These are phyloP conservation scores for Endoconidiophora polonica DNA, from an alignment of 2,329 filamentous ascomycete species.

Conservation along the genomic window DNA sequence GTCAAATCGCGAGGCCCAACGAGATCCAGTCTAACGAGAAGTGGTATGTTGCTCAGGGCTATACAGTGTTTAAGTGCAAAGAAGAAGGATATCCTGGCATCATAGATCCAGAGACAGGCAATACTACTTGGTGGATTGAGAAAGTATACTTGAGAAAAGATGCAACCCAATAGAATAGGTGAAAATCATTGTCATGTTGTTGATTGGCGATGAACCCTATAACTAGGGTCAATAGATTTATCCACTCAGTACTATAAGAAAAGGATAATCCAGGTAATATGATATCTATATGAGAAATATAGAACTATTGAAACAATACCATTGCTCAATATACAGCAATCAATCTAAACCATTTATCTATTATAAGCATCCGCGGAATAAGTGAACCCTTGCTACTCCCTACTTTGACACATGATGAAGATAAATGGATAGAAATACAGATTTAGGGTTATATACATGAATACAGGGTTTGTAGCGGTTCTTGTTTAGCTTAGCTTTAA, in stretches of 20 bases:
- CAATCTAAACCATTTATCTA: too few species aligned
- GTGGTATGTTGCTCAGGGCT: slow-evolving; percentile 20
- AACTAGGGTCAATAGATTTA: background rate
- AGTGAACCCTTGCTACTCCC: too few species aligned
- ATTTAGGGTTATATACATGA: too few species aligned
- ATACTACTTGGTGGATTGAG: slow-evolving; percentile 9
- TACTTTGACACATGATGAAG: too few species aligned
- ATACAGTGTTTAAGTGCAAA: slow-evolving; percentile 13
- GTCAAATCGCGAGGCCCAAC: slow-evolving; percentile 16
- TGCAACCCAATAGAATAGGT: slow-evolving; percentile 4
- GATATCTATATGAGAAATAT: too few species aligned
- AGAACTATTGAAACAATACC: too few species aligned
- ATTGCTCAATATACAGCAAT: too few species aligned
- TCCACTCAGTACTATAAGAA: background rate
- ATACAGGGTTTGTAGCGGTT: too few species aligned
- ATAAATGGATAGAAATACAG: too few species aligned
- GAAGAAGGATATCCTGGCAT: slow-evolving; percentile 15
- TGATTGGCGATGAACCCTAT: background rate
- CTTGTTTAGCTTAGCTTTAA: too few species aligned
- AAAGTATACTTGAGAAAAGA: slow-evolving; percentile 17
- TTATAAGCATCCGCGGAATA: too few species aligned
- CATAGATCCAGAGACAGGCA: slow-evolving; percentile 12
- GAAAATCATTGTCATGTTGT: background rate
- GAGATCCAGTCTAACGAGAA: slow-evolving; percentile 17
- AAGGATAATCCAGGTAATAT: too few species aligned